These are phyloP conservation scores for Trametes sp. DNA, from an alignment of 1,284 basidiomycete genomes.

Conservation along the genomic window DNA sequence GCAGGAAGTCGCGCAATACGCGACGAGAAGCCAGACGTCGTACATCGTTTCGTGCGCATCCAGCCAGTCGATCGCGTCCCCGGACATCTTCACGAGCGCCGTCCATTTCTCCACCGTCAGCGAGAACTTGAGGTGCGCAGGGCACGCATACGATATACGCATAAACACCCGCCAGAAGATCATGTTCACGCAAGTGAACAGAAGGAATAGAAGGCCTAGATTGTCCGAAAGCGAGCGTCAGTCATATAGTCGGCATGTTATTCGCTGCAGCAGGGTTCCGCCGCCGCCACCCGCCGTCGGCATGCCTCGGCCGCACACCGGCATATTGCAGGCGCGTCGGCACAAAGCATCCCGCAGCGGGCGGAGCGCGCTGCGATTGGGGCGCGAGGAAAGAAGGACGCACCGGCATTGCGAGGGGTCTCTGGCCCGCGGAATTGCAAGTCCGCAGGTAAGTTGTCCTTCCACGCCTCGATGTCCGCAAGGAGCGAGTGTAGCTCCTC, in stretches of 20 bases:
- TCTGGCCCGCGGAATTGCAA: conserved; percentile 78
- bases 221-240: conserved; percentile 9
- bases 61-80: conserved; percentile 90
- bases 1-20: conserved; percentile 90
- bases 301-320: conserved; percentile 14
- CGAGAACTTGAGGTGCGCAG: conserved; percentile 84
- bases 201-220: conserved; percentile 82
- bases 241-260: not conserved
- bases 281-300: conserved; percentile 2
- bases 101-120: conserved; percentile 86
- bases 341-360: conserved; percentile 11
- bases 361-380: not conserved
- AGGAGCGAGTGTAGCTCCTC: conserved; percentile 75
- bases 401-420: conserved; percentile 69
- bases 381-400: conserved; percentile 37
- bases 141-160: conserved; percentile 90
- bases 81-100: conserved; percentile 73
- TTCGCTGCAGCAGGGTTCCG: not conserved
- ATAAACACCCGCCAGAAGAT: conserved; percentile 96
- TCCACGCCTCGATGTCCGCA: conserved; percentile 82
- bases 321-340: conserved; percentile 14
- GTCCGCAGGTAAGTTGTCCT: conserved; percentile 73
- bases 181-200: conserved; percentile 89
- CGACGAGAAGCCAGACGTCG: conserved; percentile 87
- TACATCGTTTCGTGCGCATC: conserved; percentile 82